Conservation (phyloP, 2,329 filamentous ascomycete species). For the Coleophoma eucalyptorum region DNA sequence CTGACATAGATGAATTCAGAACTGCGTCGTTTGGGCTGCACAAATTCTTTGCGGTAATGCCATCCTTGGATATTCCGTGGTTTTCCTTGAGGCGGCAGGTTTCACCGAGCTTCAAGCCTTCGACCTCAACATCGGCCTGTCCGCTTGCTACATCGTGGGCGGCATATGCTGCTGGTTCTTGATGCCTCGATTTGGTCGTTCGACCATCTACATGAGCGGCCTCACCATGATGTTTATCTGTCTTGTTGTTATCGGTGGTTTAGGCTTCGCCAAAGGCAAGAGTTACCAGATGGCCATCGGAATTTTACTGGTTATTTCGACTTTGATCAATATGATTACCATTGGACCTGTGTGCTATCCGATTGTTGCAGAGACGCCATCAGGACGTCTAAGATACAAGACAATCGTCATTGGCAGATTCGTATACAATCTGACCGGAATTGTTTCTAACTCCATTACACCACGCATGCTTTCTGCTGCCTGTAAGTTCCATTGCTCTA, state of each 20-base stretch:
- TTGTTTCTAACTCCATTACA: constrained; percentile 22
- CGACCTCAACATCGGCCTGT: constrained; percentile 32
- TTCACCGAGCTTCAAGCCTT: not conserved
- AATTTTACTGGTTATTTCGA: constrained; percentile 27
- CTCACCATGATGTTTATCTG: constrained; percentile 34
- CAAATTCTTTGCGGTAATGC: constrained; percentile 34
- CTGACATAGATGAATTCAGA: not conserved
- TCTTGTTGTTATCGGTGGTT: constrained; percentile 67
- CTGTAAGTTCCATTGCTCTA: constrained; percentile 12
- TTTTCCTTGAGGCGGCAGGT: constrained; percentile 28
- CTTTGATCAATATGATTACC: constrained; percentile 30
- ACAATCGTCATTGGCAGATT: constrained; percentile 21
- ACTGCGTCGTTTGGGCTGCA: constrained; percentile 25
- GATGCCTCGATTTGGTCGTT: constrained; percentile 34
- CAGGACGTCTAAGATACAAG: constrained; percentile 19
- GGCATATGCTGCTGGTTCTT: constrained; percentile 36
- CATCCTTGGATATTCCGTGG: constrained; percentile 31
- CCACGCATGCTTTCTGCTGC: constrained; percentile 20
- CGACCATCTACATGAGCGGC: constrained; percentile 36
- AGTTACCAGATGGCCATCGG: constrained; percentile 29
- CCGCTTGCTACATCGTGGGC: constrained; percentile 35
- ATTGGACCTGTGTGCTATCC: constrained; percentile 26
- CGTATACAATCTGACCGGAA: constrained; percentile 21
- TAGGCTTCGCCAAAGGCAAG: constrained; percentile 81
- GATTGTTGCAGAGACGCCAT: constrained; percentile 22